phyloP scores from a whole-genome alignment of 495 filamentous ascomycete species.

The Podospora pseudopauciseta region DNA sequence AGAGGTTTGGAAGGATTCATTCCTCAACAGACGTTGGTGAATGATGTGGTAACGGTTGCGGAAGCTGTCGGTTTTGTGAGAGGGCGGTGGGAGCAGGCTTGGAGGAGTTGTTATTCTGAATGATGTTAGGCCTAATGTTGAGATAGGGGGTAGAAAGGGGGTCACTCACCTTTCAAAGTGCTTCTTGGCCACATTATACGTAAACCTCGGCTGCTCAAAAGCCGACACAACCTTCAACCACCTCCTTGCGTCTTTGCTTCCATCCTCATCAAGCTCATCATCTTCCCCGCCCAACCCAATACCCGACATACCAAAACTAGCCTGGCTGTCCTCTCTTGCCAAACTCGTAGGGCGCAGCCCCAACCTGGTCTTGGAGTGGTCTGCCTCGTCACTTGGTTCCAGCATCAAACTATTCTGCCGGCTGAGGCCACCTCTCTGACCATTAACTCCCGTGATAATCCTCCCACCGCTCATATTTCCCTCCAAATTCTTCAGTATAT shows the following conservation, averaged over 20 bases:
- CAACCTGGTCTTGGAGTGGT: slow-evolving; percentile 40
- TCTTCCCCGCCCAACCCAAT: slow-evolving; percentile 58
- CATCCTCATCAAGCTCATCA: slow-evolving; percentile 58
- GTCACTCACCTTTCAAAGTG: slow-evolving; percentile 74
- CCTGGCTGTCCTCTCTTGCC: slow-evolving; percentile 54
- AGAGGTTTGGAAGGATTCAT: slow-evolving; percentile 87
- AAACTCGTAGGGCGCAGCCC: slow-evolving; percentile 39
- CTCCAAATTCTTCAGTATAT: slow-evolving; percentile 77
- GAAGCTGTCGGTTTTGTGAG: slow-evolving; percentile 80
- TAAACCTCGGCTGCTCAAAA: slow-evolving; percentile 79
- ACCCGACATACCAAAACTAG: slow-evolving; percentile 59
- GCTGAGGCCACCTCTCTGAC: slow-evolving; percentile 41
- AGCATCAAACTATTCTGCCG: slow-evolving; percentile 57
- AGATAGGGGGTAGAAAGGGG: not conserved
- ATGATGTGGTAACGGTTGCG: slow-evolving; percentile 85
- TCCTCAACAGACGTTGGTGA: slow-evolving; percentile 84
- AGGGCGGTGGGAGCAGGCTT: slow-evolving; percentile 72
- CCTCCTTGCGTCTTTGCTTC: slow-evolving; percentile 58
- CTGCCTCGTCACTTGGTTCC: slow-evolving; percentile 36
- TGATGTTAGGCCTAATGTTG: not conserved
- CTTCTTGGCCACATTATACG: slow-evolving; percentile 84
- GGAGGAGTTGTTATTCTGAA: slow-evolving; percentile 58
- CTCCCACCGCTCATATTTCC: slow-evolving; percentile 79
- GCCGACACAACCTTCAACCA: slow-evolving; percentile 78
- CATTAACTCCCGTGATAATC: slow-evolving; percentile 44